Evolutionary conservation across 495 filamentous ascomycete genomes (phyloP), one percentile per base, ranked within the genome.

Genomic region (Lepraria neglecta): DNA sequence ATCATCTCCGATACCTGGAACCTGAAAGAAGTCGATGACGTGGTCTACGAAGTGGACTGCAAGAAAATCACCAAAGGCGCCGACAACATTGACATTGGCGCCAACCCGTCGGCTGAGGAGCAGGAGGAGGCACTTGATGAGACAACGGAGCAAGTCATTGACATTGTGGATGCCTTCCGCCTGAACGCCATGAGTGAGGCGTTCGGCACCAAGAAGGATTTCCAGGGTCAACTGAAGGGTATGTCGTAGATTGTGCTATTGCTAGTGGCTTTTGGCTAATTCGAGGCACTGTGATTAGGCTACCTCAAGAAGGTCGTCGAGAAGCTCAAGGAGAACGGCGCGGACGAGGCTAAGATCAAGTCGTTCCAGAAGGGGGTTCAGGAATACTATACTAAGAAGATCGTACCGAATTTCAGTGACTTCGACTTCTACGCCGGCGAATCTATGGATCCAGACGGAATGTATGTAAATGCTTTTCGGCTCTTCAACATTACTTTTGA

Each of bases 61-160:
- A 80, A 79, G 69, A 95, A 90, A 84, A 89, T 96, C 76, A 81
- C 84, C 74, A 89, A 84, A 62, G 81, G 73, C 52, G 88, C 91
- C 66, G 74, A 87, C 65, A 43, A 60, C 27, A 24, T 62, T 85
- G 91, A 97, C 70, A 96, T 85, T 71, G 94, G 94, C 74, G 95
- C 91, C 78, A 98, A 97, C 78, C 89, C 94, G 62, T 97, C 94
- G 62, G 91, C 94, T 64, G 94, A 97, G 79, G 94, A 86, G 68
- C 85, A 72, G 58, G 90, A 86, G 27, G 92, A 92, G 64, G 81
- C 71, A 46, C 14, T 66, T 30, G 64, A 69, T 27, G 92, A 92
- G 59, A 15, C 28, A 27, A 56, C 50, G 19, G 19, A 61, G 73
- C 84, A 84, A 76, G 95, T 97, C 77, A 95, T 95, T 82, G 92